These are phyloP conservation scores for Penicillium malachiteum DNA, from an alignment of 495 filamentous ascomycete genomes.

Conservation along the genomic window DNA sequence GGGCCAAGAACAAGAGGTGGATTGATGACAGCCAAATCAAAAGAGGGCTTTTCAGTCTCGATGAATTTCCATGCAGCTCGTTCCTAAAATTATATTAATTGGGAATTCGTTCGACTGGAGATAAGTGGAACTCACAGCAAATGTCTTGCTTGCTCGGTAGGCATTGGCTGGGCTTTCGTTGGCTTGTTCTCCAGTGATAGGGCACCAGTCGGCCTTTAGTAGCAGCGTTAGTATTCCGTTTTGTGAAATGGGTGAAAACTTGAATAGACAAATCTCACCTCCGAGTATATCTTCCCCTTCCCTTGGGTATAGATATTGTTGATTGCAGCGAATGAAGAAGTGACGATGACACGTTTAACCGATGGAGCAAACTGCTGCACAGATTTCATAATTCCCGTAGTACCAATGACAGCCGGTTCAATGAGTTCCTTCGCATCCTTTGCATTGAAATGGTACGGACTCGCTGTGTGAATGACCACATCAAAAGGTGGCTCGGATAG, in stretches of 20 bases:
- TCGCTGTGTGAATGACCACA: slow-evolving; percentile 74
- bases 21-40: slow-evolving; percentile 61
- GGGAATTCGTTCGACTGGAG: not conserved
- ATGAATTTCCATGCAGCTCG: slow-evolving; percentile 67
- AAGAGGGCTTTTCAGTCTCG: slow-evolving; percentile 59
- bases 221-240: not conserved
- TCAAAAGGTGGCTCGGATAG: slow-evolving; percentile 63
- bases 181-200: slow-evolving; percentile 63
- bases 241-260: not conserved
- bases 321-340: slow-evolving; percentile 74
- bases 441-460: slow-evolving; percentile 62
- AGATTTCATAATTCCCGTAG: slow-evolving; percentile 45
- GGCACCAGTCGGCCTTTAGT: slow-evolving; percentile 68
- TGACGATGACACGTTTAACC: slow-evolving; percentile 58
- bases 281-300: slow-evolving; percentile 54
- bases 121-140: slow-evolving; percentile 22
- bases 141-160: slow-evolving; percentile 51
- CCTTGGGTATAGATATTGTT: slow-evolving; percentile 42
- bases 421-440: slow-evolving; percentile 27
- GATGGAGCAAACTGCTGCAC: slow-evolving; percentile 41
- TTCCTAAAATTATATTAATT: slow-evolving; percentile 26
- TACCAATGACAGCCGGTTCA: slow-evolving; percentile 44
- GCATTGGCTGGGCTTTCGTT: slow-evolving; percentile 31
- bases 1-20: slow-evolving; percentile 64
- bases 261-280: slow-evolving; percentile 28